Evolutionary conservation across 208 protist species (phyloP).

Genomic region (Trypanosoma brucei): DNA sequence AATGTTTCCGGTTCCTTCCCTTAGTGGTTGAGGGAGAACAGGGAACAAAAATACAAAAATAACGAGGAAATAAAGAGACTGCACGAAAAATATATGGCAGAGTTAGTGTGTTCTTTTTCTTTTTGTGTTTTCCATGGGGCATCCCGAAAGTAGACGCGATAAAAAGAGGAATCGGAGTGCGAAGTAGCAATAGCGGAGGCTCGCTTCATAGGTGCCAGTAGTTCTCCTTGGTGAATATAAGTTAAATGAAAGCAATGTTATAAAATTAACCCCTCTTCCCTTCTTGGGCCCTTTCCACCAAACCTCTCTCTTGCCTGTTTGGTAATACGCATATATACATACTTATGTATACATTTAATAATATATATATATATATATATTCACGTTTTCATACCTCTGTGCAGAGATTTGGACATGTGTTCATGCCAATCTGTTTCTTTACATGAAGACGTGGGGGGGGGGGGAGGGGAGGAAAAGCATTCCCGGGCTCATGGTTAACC

Average conservation of each 20-base stretch:
- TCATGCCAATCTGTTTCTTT: neutral
- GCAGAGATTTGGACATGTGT: neutral
- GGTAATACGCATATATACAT: slow-evolving; percentile 15
- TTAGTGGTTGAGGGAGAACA: neutral
- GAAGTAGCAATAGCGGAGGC: neutral
- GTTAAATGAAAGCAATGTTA: neutral
- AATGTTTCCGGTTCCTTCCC: no score
- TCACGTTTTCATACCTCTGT: slow-evolving; percentile 17
- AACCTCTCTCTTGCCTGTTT: neutral
- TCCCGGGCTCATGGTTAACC: no score
- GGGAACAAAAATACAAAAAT: slow-evolving; percentile 2
- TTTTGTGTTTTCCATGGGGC: no score
- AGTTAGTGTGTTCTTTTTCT: no score
- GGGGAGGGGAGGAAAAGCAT: neutral
- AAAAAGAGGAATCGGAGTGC: neutral
- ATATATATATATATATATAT: slow-evolving; percentile 2
- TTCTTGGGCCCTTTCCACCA: neutral
- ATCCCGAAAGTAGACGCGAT: no score
- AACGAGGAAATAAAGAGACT: neutral
- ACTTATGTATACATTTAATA: slow-evolving; percentile 1
- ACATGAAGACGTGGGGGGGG: neutral
- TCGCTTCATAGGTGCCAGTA: neutral
- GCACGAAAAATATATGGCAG: neutral
- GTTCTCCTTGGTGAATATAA: no score
- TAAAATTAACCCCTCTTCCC: neutral